Base-by-base conservation (phyloP, 2,329 filamentous ascomycete species). In the Hypoxylon sp. region DNA sequence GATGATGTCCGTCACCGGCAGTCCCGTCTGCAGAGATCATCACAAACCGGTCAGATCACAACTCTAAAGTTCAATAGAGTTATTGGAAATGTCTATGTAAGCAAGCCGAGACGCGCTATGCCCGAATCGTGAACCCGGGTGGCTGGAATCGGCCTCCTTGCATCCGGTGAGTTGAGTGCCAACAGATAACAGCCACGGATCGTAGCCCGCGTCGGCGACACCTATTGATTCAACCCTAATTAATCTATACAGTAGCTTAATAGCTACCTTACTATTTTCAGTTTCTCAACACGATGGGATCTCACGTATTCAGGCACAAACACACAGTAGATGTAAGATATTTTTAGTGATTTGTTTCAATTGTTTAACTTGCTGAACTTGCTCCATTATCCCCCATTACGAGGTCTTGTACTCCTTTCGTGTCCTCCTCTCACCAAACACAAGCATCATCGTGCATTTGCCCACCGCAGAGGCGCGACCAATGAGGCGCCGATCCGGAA, bases 21-120 rank as follows among this genome's bases (percentile, higher is more conserved):
- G 61, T 62, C 61, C 68, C 68, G 68, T 60, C 62, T 66, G 62
- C 68, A 62, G 53, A 55, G 67, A 67, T 69, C 64, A 63, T 47
- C 32, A 50, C 44, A 48, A 19, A 51, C 44, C 46, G 65, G 62
- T 68, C 65, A 60, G 62, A 68, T 59, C 65, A 63, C 62, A 47
- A 46, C 39, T n/a, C 6, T 47, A 55, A 55, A 64, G 42, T 42
- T 21, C 54, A 39, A 54, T 67, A 57, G 42, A 56, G 47, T 65
- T 52, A 48, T 48, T 50, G 51, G 56, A 65, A 58, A 51, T 62
- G 54, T 24, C 51, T 55, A 27, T 51, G 50, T 56, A 60, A 47
- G 56, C 44, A 37, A 15, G 13, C 10, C 37, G 37, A 29, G 6
- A 5, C 10, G 44, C 66, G 58, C 66, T 69, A 66, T 66, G 8